phyloP scores from a whole-genome alignment of 2,329 filamentous ascomycete species.

The Alternaria triticimaculans region DNA sequence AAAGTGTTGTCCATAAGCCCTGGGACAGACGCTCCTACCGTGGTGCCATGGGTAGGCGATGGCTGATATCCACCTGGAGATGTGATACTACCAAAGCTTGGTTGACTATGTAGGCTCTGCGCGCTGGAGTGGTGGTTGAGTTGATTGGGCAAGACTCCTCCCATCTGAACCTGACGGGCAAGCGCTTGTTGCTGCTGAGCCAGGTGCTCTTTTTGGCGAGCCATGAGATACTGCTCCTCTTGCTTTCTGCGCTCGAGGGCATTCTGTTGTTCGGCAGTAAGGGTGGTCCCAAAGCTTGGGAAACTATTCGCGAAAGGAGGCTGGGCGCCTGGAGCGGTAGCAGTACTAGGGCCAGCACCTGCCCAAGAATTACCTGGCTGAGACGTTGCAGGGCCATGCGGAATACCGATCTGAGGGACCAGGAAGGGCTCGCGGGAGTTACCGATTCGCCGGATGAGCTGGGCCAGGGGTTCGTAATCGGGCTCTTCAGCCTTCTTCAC shows the following conservation, averaged over 20 bases:
- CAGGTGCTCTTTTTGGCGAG: constrained; percentile 91
- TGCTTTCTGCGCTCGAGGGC: constrained; percentile 95
- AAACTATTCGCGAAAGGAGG: constrained; percentile 94
- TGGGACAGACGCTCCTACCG: constrained; percentile 56
- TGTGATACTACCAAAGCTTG: constrained; percentile 92
- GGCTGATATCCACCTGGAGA: constrained; percentile 78
- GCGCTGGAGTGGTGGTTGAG: constrained; percentile 94
- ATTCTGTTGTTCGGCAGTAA: constrained; percentile 98
- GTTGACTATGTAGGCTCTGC: constrained; percentile 95
- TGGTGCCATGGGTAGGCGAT: constrained; percentile 61
- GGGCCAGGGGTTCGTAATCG: constrained; percentile 93
- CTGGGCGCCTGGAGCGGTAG: constrained; percentile 56
- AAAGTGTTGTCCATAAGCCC: constrained; percentile 74
- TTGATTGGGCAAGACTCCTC: constrained; percentile 62
- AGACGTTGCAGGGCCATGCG: constrained; percentile 76
- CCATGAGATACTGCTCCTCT: constrained; percentile 96
- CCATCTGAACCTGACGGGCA: constrained; percentile 70
- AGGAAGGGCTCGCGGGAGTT: constrained; percentile 98
- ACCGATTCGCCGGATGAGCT: constrained; percentile 92
- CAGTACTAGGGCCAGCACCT: constrained; percentile 41
- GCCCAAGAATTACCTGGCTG: constrained; percentile 56
- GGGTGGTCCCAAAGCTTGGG: constrained; percentile 92
- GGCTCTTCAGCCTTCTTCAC: constrained; percentile 94
- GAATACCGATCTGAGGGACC: constrained; percentile 94
- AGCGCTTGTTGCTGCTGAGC: constrained; percentile 82